Evolutionary conservation across 2,329 filamentous ascomycete genomes (phyloP).

Genomic region (Botrytis elliptica): DNA sequence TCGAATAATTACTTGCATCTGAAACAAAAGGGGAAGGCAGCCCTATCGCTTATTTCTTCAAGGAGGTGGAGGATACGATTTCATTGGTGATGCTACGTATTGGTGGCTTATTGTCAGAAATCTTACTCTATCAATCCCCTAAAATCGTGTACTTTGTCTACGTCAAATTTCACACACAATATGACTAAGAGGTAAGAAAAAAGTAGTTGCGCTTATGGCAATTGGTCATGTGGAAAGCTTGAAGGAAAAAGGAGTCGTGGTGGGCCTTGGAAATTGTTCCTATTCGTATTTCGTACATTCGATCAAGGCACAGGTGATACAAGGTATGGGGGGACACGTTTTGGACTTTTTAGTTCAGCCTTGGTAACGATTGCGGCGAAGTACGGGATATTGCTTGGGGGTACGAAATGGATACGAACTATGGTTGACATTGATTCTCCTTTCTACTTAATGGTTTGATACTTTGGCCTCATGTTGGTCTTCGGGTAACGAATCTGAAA

Average conservation of each 20-base stretch:
- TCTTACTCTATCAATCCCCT: neutral
- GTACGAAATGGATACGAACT: neutral
- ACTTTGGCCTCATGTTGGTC: neutral
- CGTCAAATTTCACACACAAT: too few relatives aligned
- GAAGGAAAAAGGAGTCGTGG: neutral
- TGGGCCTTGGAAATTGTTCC: too few relatives aligned
- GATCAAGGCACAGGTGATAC: neutral
- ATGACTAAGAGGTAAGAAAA: neutral
- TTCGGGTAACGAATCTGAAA: neutral
- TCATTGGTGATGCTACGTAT: neutral
- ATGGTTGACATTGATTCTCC: neutral
- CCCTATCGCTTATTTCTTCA: constrained; percentile 12
- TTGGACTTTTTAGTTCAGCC: neutral
- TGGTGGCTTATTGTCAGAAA: neutral
- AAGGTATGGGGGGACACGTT: neutral
- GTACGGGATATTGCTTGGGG: neutral
- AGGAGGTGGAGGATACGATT: neutral
- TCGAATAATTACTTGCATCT: neutral
- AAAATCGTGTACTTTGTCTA: neutral
- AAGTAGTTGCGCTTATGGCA: neutral
- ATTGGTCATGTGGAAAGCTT: neutral
- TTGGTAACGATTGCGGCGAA: neutral
- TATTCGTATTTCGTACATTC: neutral
- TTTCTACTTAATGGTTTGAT: neutral
- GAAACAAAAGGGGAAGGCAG: constrained; percentile 7